A percentile compares a stretch with the other conserved stretches of the same genome.
These are phyloP conservation scores for Paracorniculantispora psalliotae DNA, from an alignment of 2,329 filamentous ascomycete genomes.

Conservation along the genomic window DNA sequence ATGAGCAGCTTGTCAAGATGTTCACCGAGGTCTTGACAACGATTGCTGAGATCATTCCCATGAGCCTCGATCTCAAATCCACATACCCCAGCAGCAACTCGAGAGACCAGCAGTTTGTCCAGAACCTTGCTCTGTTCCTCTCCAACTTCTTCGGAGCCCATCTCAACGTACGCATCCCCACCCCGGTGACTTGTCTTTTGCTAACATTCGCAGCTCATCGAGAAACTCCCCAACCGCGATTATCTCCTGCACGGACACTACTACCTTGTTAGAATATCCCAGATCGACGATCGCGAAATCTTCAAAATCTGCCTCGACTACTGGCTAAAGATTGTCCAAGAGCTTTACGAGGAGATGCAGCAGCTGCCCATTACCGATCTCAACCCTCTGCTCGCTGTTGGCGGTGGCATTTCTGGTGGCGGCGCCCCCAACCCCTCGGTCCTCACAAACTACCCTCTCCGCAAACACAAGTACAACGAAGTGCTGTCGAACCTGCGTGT, in stretches of 20 bases:
- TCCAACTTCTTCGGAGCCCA: slow-evolving; percentile 97
- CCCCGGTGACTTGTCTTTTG: background rate
- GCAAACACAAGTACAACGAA: slow-evolving; percentile 97
- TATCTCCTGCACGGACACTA: slow-evolving; percentile 95
- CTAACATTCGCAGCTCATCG: slow-evolving; percentile 62
- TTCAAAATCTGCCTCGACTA: slow-evolving; percentile 99
- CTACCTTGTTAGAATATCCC: slow-evolving; percentile 95
- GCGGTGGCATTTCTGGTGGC: slow-evolving; percentile 65
- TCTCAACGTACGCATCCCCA: slow-evolving; percentile 57
- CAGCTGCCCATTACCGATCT: slow-evolving; percentile 87
- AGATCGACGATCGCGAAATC: slow-evolving; percentile 97
- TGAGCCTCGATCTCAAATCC: slow-evolving; percentile 82
- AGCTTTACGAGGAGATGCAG: slow-evolving; percentile 99
- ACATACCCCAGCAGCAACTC: slow-evolving; percentile 91
- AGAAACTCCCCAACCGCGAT: slow-evolving; percentile 91
- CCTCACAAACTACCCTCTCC: slow-evolving; percentile 84
- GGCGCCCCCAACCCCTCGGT: slow-evolving; percentile 80
- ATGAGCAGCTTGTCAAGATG: slow-evolving; percentile 96
- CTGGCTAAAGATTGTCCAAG: slow-evolving; percentile 97
- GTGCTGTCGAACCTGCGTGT: slow-evolving; percentile 89
- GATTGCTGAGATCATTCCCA: slow-evolving; percentile 87
- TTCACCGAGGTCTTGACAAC: slow-evolving; percentile 94
- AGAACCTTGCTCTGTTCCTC: slow-evolving; percentile 91
- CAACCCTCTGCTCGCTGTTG: slow-evolving; percentile 81
- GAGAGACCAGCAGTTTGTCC: slow-evolving; percentile 93